phyloP scores from a whole-genome alignment of 257 asterid species.

The Jacaranda mimosifolia region DNA sequence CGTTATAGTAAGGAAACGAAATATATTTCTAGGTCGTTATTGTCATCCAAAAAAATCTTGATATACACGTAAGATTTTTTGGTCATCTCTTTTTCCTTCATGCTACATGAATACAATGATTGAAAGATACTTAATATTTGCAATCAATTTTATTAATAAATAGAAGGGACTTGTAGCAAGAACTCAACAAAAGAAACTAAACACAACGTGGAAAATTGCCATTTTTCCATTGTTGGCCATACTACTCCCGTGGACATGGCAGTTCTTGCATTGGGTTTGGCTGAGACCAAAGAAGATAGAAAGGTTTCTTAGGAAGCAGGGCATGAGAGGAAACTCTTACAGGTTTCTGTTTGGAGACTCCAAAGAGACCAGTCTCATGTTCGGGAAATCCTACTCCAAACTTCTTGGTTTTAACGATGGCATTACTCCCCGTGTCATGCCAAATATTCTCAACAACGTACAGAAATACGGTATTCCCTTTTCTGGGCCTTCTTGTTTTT shows the following conservation, averaged over 20 bases:
- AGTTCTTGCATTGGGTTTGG: conserved; percentile 34
- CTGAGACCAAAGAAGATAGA: conserved; percentile 32
- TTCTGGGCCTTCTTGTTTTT: not conserved
- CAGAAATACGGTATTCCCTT: conserved; percentile 22
- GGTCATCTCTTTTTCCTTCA: no score
- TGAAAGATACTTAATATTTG: no score
- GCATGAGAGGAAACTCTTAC: conserved; percentile 34
- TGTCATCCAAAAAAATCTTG: no score
- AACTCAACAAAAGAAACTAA: not conserved
- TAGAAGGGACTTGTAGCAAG: no score
- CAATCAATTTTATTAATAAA: no score
- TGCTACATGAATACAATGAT: no score
- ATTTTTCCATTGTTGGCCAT: not conserved
- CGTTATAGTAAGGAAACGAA: no score
- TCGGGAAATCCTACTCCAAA: conserved; percentile 14
- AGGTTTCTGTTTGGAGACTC: conserved; percentile 26
- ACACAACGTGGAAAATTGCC: not conserved
- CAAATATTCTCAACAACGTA: not conserved
- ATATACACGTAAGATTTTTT: no score
- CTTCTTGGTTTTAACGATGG: conserved; percentile 22
- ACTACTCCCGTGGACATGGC: conserved; percentile 10
- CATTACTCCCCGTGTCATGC: conserved; percentile 35
- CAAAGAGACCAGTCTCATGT: conserved; percentile 5
- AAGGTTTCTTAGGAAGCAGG: conserved; percentile 27
- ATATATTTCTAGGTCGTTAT: no score